Base-by-base conservation (phyloP, 768 basidiomycete species). In the Favolaschia claudopus region DNA sequence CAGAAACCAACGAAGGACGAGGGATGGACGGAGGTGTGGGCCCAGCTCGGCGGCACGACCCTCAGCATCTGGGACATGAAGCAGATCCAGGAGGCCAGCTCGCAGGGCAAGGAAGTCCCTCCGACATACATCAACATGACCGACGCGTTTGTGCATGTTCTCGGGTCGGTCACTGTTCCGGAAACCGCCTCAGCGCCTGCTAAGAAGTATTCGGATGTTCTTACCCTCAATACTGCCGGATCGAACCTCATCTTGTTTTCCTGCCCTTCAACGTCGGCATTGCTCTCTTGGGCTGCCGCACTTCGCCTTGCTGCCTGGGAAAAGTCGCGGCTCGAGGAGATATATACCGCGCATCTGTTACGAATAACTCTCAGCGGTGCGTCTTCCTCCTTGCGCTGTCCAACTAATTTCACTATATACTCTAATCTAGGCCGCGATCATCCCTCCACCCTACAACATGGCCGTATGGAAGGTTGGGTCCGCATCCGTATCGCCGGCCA, bases 291-390 rank as follows among this genome's bases (percentile, higher is more conserved):
- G 96, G 88, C 93, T 7, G 89, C 93, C 22, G 94, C 95, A 5
- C 80, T 99, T 33, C 89, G 97, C 17, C 82, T 99, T 5, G 88
- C 91, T 10, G 84, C 91, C 48, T 99, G 95, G 95, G 97, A 99
- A 76, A 95, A 96, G 69, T 89, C 93, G 1, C 87, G 95, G 38
- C 82, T 98, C 15, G 94, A 97, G 74, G 96, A 99, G 77, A 95
- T 99, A 58, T 99, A 99, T 72, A 98, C 97, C 0, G 96, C 95
- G 6, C 93, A 98, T 77, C 76, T 98, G 39, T 84, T 98, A 62
- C 84, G 93, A 49, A 92, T 90, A 68, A 91, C 84, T n/a, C 72
- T 91, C 15, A 73, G 71, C 58, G 73, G 78, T 78, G 59, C 63
- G 73, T 63, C 19, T 67, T n/a, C 25, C 15, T 37, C 24, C 32